Percentiles rank a stretch among this genome's conserved stretches.
Conservation (phyloP, 2,329 filamentous ascomycete genomes). For the Trichoderma afroharzianum region DNA sequence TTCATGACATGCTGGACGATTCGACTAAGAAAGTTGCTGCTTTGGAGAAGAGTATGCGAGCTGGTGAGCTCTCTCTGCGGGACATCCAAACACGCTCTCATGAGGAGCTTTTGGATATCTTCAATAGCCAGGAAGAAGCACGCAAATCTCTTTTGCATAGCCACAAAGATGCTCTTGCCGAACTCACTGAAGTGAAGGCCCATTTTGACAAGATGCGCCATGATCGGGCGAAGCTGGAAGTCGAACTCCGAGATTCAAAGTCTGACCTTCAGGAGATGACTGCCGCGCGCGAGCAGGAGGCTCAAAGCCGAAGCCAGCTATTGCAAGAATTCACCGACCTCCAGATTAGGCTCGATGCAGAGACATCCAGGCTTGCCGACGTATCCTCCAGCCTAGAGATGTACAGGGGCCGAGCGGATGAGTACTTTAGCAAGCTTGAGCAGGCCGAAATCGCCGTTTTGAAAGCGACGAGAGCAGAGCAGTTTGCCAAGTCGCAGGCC, state of each 20-base stretch:
- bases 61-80: slow-evolving; percentile 81
- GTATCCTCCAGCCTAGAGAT: slow-evolving; percentile 78
- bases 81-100: slow-evolving; percentile 92
- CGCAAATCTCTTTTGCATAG: slow-evolving; percentile 75
- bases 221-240: slow-evolving; percentile 72
- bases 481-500: slow-evolving; percentile 87
- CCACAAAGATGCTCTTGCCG: slow-evolving; percentile 80
- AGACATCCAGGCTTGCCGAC: slow-evolving; percentile 80
- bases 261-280: slow-evolving; percentile 81
- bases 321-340: slow-evolving; percentile 90
- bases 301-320: slow-evolving; percentile 80
- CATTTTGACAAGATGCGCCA: slow-evolving; percentile 86
- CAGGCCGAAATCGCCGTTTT: slow-evolving; percentile 94
- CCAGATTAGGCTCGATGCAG: slow-evolving; percentile 87
- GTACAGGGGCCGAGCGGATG: slow-evolving; percentile 89
- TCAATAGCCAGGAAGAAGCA: slow-evolving; percentile 90
- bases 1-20: slow-evolving; percentile 93
- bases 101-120: slow-evolving; percentile 86
- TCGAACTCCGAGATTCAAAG: slow-evolving; percentile 78
- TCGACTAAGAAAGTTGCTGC: slow-evolving; percentile 88
- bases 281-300: slow-evolving; percentile 77
- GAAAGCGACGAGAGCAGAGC: slow-evolving; percentile 86
- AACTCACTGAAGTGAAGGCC: slow-evolving; percentile 80
- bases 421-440: slow-evolving; percentile 96
- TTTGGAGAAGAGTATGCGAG: slow-evolving; percentile 80